These are phyloP conservation scores for Citrus reticulata DNA, from an alignment of 345 rosid genomes.

Conservation along the genomic window DNA sequence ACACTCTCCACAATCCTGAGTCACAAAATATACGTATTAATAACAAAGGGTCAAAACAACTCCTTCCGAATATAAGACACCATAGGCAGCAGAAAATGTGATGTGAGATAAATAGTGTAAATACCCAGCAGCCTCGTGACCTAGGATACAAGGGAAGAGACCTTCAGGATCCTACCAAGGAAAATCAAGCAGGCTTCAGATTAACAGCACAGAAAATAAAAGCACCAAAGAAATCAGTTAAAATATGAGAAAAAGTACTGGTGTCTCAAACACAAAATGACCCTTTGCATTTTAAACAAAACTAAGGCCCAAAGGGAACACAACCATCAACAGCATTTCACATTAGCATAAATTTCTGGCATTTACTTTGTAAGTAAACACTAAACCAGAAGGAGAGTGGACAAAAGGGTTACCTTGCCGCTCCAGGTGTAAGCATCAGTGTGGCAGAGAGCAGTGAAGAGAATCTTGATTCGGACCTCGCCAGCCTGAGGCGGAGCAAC, in stretches of 20 bases:
- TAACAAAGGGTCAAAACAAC: background rate
- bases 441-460: conserved; percentile 92
- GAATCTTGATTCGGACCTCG: conserved; percentile 88
- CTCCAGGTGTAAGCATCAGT: conserved; percentile 99
- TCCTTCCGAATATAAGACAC: background rate
- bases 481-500: conserved; percentile 97
- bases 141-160: conserved; percentile 92
- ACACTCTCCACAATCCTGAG: conserved; percentile 90
- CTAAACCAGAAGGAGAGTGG: background rate
- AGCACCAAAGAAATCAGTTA: background rate
- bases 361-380: no score
- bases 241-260: background rate
- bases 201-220: background rate
- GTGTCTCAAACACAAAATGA: background rate
- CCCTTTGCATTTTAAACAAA: background rate
- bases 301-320: background rate
- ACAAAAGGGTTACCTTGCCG: conserved; percentile 68
- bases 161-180: conserved; percentile 86
- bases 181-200: conserved; percentile 4
- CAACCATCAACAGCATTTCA: background rate
- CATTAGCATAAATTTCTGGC: no score
- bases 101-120: background rate
- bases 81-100: background rate
- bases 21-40: conserved; percentile 5
- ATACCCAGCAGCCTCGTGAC: conserved; percentile 99